phyloP scores from a whole-genome alignment of 805 yeast species.

The Suhomyces sp. region DNA sequence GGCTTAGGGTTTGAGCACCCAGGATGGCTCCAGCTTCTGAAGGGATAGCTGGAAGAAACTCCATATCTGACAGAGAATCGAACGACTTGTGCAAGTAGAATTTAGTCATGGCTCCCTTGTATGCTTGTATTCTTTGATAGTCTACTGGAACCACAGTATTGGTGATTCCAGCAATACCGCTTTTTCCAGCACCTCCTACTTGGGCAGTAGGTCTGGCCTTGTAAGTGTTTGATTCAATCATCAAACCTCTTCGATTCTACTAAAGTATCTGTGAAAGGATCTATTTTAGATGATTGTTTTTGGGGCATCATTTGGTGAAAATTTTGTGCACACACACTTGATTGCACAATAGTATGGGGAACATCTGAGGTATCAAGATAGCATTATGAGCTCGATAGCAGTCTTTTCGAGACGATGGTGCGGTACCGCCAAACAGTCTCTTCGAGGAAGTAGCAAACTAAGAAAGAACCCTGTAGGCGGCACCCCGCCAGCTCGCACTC shows the following conservation, averaged over 20 bases:
- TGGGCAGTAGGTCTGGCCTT: not conserved
- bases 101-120: slow-evolving; percentile 41
- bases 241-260: not conserved
- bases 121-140: slow-evolving; percentile 12
- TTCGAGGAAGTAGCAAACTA: not conserved
- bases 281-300: not conserved
- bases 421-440: not conserved
- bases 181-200: not conserved
- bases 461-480: not conserved
- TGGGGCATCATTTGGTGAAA: not conserved
- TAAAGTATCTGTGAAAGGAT: not conserved
- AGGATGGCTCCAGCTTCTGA: not conserved
- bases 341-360: not conserved
- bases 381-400: not conserved
- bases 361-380: not conserved
- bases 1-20: not conserved
- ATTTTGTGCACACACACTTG: not conserved
- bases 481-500: slow-evolving; percentile 2
- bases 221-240: not conserved
- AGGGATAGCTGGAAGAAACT: slow-evolving; percentile 44
- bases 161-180: not conserved
- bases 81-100: slow-evolving; percentile 65
- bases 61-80: slow-evolving; percentile 68
- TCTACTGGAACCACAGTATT: not conserved
- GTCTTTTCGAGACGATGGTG: not conserved